These are phyloP conservation scores for Hypoxylon sp. DNA, from an alignment of 2,329 filamentous ascomycete species.

Conservation along the genomic window DNA sequence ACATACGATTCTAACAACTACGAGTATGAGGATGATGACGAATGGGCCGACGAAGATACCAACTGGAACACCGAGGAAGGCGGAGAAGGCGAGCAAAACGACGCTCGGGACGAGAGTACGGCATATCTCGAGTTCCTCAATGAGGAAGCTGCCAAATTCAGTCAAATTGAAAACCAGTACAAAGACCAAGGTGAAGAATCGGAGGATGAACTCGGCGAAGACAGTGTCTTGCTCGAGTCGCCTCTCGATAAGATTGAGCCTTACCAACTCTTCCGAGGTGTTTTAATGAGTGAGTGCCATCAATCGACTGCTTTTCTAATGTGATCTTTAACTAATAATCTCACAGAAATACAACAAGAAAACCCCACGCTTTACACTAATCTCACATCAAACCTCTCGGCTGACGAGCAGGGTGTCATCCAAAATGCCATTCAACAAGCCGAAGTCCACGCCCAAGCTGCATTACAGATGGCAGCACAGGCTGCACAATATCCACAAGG, in stretches of 20 bases:
- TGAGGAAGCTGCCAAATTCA: constrained; percentile 92
- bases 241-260: constrained; percentile 96
- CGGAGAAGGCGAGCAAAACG: constrained; percentile 73
- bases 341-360: constrained; percentile 85
- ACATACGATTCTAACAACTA: constrained; percentile 73
- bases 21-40: constrained; percentile 80
- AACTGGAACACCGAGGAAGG: constrained; percentile 85
- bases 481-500: constrained; percentile 41
- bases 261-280: constrained; percentile 88
- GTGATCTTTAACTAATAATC: constrained; percentile 52
- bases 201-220: constrained; percentile 91
- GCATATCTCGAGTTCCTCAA: constrained; percentile 97
- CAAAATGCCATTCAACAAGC: constrained; percentile 83
- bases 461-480: constrained; percentile 46
- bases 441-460: constrained; percentile 63
- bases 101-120: constrained; percentile 89
- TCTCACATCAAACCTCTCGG: constrained; percentile 82
- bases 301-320: not conserved
- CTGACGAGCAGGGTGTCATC: constrained; percentile 85
- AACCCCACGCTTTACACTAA: constrained; percentile 90
- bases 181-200: constrained; percentile 72
- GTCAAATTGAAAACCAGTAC: constrained; percentile 67
- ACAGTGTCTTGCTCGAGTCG: constrained; percentile 92
- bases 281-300: constrained; percentile 80
- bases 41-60: constrained; percentile 85